A percentile compares a stretch with the other conserved stretches of the same genome.
phyloP scores from a whole-genome alignment of 768 basidiomycete species.

The Goffeauzyma gilvescens region DNA sequence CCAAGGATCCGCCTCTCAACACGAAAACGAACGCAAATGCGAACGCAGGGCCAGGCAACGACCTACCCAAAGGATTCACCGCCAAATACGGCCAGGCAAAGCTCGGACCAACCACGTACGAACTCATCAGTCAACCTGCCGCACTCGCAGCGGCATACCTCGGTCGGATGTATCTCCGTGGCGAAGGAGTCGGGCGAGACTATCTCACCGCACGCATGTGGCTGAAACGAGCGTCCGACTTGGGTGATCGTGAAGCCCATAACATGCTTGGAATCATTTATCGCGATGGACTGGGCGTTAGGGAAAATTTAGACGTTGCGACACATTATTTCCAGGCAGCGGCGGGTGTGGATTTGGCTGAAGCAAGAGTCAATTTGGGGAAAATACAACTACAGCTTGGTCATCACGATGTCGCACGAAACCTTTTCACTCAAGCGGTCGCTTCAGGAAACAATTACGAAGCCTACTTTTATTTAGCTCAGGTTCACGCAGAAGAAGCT shows the following conservation, averaged over 20 bases:
- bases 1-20: slow-evolving; percentile 29
- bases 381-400: slow-evolving; percentile 38
- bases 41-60: slow-evolving; percentile 11
- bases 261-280: slow-evolving; percentile 84
- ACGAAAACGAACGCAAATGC: no score
- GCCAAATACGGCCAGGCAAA: slow-evolving; percentile 14
- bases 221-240: slow-evolving; percentile 59
- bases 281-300: slow-evolving; percentile 64
- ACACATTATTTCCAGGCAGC: slow-evolving; percentile 53
- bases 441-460: slow-evolving; percentile 81
- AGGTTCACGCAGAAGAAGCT: slow-evolving; percentile 50
- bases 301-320: slow-evolving; percentile 47
- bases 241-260: slow-evolving; percentile 65
- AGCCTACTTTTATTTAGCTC: slow-evolving; percentile 80
- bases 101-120: slow-evolving; percentile 32
- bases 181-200: slow-evolving; percentile 73
- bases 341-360: slow-evolving; percentile 69
- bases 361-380: slow-evolving; percentile 77
- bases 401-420: not conserved
- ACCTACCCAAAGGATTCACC: slow-evolving; percentile 16
- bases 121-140: slow-evolving; percentile 42
- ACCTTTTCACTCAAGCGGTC: slow-evolving; percentile 38
- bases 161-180: slow-evolving; percentile 81
- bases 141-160: slow-evolving; percentile 69
- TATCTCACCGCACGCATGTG: slow-evolving; percentile 64